A percentile compares a stretch with the other conserved stretches of the same genome.
Conservation (phyloP, 1,139 yeast genomes). For the Saccharomyces hybrid region DNA sequence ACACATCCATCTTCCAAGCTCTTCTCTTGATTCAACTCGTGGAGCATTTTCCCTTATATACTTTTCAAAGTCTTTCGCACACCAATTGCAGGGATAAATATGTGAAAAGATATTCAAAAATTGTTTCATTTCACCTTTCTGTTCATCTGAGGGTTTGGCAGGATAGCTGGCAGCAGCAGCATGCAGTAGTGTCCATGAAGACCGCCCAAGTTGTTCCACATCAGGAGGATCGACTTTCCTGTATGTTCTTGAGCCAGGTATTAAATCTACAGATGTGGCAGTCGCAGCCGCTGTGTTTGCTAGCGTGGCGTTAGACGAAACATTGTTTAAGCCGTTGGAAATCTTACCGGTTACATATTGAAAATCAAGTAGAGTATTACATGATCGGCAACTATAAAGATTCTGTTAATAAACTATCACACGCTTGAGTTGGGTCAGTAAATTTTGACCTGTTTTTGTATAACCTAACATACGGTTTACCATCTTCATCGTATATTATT, state of each 20-base stretch:
- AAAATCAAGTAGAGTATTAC: slow-evolving; percentile 73
- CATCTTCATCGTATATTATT: slow-evolving; percentile 76
- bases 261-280: slow-evolving; percentile 14
- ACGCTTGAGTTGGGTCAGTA: neutral
- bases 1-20: slow-evolving; percentile 86
- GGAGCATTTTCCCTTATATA: slow-evolving; percentile 61
- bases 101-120: slow-evolving; percentile 68
- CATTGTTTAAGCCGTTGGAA: slow-evolving; percentile 8
- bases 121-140: slow-evolving; percentile 64
- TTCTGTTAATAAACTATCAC: neutral
- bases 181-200: slow-evolving; percentile 91
- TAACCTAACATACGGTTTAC: slow-evolving; percentile 64
- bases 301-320: neutral
- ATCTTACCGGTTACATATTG: slow-evolving; percentile 44
- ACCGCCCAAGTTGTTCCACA: slow-evolving; percentile 68
- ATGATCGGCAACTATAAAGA: slow-evolving; percentile 56
- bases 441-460: slow-evolving; percentile 28
- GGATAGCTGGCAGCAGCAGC: slow-evolving; percentile 90
- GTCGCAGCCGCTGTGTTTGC: slow-evolving; percentile 7
- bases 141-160: slow-evolving; percentile 47
- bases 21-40: slow-evolving; percentile 61
- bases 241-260: slow-evolving; percentile 26
- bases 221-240: slow-evolving; percentile 75
- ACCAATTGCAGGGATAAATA: slow-evolving; percentile 90
- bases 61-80: slow-evolving; percentile 75